Evolutionary conservation across 805 yeast species (phyloP), one percentile per base, ranked within the genome.

Genomic region (Kodamaea nitidulidarum): DNA sequence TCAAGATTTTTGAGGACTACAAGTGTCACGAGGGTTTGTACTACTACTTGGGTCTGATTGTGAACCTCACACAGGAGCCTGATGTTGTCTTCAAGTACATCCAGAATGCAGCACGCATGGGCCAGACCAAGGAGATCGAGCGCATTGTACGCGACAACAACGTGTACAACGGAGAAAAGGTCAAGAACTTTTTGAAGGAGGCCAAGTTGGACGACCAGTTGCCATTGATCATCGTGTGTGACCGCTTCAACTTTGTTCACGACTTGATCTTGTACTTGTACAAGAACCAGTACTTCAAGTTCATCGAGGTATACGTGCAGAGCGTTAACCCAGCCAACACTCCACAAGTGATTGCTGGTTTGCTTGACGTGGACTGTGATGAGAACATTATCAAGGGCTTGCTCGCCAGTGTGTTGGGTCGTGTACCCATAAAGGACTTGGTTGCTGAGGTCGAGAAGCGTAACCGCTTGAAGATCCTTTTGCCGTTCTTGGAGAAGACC

Each of bases 291-390:
- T 91, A 81, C 67, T 86, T 88, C 79, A 88, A 93, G 65, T 93
- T 91, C 54, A 93, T 93, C 64, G 98, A 93, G 70, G 95, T 93
- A 35, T 93, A 91, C 56, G 98, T 93, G 41, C 98, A 93, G 70
- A 95, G 88, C 60, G 98, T 93, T 38, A 93, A 93, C 67, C 96
- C 98, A 39, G 72, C 95, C 7, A 87, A 85, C 61, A 87, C 99
- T 12, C 95, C 98, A 5, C 95, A 90, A 64, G 99, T 93, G 47
- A 78, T 93, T 55, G 98, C 96, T 45, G 98, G 95, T 33, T 74
- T 93, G 56, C 72, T 93, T 50, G 99, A 93, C 61, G 98, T 93
- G 51, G 99, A 93, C 64, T 90, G 97, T 67, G 98, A 93, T 51
- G 98, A 93, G 64, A 64, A 67, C 41, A 83, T 88, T 52, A 88